phyloP scores from a whole-genome alignment of 2,329 filamentous ascomycete genomes.

The Fusarium sp. region DNA sequence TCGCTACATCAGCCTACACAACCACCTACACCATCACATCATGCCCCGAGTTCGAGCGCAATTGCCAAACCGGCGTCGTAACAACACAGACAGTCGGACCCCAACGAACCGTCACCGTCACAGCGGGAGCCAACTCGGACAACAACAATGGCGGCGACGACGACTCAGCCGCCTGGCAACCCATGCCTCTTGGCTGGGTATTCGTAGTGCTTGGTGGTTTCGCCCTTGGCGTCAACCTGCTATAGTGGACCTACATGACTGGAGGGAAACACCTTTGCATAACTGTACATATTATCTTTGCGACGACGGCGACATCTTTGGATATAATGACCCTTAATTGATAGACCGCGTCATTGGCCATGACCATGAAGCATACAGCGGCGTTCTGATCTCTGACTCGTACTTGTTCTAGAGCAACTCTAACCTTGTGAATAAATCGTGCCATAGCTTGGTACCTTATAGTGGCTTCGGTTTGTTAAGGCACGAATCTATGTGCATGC shows the following conservation, averaged over 20 bases:
- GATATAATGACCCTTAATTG: slow-evolving; percentile 25
- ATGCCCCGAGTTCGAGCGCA: slow-evolving; percentile 38
- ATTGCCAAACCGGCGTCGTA: slow-evolving; percentile 42
- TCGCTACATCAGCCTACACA: slow-evolving; percentile 37
- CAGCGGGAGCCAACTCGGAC: slow-evolving; percentile 20
- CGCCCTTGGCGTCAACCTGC: slow-evolving; percentile 40
- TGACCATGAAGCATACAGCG: slow-evolving; percentile 20
- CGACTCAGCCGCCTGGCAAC: slow-evolving; percentile 33
- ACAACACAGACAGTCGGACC: slow-evolving; percentile 42
- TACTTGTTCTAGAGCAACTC: not conserved
- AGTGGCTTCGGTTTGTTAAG: not conserved
- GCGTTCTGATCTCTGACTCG: slow-evolving; percentile 22
- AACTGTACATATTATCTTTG: slow-evolving; percentile 28
- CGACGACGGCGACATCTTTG: slow-evolving; percentile 3
- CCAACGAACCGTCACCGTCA: slow-evolving; percentile 36
- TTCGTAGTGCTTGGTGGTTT: slow-evolving; percentile 37
- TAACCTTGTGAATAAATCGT: not conserved
- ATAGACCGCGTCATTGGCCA: slow-evolving; percentile 22
- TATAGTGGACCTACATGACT: slow-evolving; percentile 22
- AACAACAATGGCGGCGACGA: slow-evolving; percentile 24
- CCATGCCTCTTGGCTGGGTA: slow-evolving; percentile 28
- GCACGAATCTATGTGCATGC: not conserved
- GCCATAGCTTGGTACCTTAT: not conserved
- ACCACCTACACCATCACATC: slow-evolving; percentile 46
- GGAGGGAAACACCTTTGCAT: not conserved